A percentile compares a stretch with the other conserved stretches of the same genome.
Conservation (phyloP, 192 early-diverging fungal genomes). For the Coemansia sp. region DNA sequence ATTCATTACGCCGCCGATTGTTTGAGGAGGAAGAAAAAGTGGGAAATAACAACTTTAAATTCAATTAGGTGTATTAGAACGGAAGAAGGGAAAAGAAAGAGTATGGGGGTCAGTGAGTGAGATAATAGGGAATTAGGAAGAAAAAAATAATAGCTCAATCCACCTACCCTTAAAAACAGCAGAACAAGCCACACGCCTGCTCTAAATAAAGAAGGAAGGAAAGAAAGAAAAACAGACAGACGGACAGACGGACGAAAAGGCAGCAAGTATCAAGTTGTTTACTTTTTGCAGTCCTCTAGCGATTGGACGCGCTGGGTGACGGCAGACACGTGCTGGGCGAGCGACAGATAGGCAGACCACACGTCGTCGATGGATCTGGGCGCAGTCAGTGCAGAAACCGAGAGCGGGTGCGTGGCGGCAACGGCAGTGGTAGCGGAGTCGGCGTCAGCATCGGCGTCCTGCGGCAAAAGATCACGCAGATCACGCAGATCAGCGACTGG, state of each 20-base stretch:
- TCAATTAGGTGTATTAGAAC: too few species aligned
- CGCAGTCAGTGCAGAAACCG: slow-evolving; percentile 38
- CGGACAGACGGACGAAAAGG: too few species aligned
- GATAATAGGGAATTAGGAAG: not conserved
- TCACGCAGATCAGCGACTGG: slow-evolving; percentile 6
- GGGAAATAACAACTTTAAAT: slow-evolving; percentile 4
- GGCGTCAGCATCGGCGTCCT: slow-evolving; percentile 8
- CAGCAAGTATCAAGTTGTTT: too few species aligned
- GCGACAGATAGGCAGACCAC: slow-evolving; percentile 42
- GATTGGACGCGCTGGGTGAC: slow-evolving; percentile 25
- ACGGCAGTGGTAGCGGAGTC: not conserved
- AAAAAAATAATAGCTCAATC: not conserved
- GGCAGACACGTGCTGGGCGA: slow-evolving; percentile 40
- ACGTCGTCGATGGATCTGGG: slow-evolving; percentile 38
- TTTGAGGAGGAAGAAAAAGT: not conserved
- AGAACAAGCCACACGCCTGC: too few species aligned
- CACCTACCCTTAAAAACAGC: not conserved
- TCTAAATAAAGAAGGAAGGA: too few species aligned
- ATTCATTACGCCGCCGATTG: not conserved
- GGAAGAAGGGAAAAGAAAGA: not conserved
- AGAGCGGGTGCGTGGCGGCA: not conserved
- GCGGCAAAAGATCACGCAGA: not conserved
- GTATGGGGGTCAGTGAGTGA: not conserved
- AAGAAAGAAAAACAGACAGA: too few species aligned
- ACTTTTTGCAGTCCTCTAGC: slow-evolving; percentile 18